Evolutionary conservation across 1,284 basidiomycete genomes (phyloP), one percentile per base, ranked within the genome.

Genomic region (Trametes sp.): DNA sequence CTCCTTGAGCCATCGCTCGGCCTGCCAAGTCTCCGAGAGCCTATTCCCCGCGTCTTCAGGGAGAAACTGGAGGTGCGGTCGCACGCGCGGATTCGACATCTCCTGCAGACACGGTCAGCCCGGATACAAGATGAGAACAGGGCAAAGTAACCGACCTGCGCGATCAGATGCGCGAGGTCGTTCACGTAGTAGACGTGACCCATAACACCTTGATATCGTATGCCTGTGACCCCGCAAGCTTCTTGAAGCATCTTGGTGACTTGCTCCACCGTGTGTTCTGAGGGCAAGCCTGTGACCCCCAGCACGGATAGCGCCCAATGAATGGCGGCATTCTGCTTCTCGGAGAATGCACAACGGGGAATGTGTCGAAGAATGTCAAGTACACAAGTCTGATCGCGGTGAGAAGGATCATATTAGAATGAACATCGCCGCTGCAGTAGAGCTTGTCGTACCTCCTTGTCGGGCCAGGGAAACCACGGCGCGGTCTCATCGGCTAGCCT

Each of bases 81-180:
- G 67, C 0, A 78, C 63, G 5, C 31, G 35, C 2, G 70, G 69
- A 44, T 72, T 72, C 8, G 75, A 65, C 63, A 78, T 71, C 60
- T 79, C 74, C 77, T 78, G 53, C 23, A 50, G 19, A 21, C 29
- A 50, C 24, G 9, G n/a, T 6, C 8, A 21, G 23, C 21, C n/a
- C 11, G 5, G 21, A 21, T 6, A 4, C 41, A 14, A 5, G 13
- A 21, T 6, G 41, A 6, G 41, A 5, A 6, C n/a, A n/a, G n/a
- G n/a, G n/a, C n/a, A n/a, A n/a, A n/a, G 4, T 9, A 4, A 21
- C 41, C 7, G 5, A 44, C 41, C 23, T 44, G 41, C 7, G 41
- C 41, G 14, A 44, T 23, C 3, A 44, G 5, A 24, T 8, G 8
- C 4, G 41, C 41, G 5, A 44, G 23, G 14, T 44, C 41, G 21